Conservation (phyloP, 2,329 filamentous ascomycete species). For the Ceratocystiopsis sp. region DNA sequence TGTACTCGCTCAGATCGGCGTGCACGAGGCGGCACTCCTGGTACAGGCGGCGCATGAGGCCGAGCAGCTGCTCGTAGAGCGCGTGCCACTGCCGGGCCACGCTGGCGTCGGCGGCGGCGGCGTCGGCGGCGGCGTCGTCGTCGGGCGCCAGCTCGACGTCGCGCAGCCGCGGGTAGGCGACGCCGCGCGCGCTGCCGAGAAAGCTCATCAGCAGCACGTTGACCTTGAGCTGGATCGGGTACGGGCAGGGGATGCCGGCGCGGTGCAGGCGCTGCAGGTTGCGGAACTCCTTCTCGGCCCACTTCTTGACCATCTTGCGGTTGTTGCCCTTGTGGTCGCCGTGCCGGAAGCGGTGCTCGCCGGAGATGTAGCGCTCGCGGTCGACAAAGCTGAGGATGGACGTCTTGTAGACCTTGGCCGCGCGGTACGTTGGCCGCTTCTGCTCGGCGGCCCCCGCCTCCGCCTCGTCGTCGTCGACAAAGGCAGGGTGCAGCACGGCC, state of each 20-base stretch:
- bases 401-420: conserved; percentile 98
- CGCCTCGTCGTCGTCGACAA: conserved; percentile 9
- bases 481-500: conserved; percentile 42
- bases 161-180: conserved; percentile 73
- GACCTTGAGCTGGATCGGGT: conserved; percentile 76
- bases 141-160: conserved; percentile 52
- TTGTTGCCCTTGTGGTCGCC: conserved; percentile 92
- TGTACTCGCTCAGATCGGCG: conserved; percentile 96
- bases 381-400: conserved; percentile 97
- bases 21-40: conserved; percentile 85
- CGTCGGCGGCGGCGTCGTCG: neutral
- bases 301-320: conserved; percentile 92
- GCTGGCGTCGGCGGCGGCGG: neutral
- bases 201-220: conserved; percentile 95
- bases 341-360: conserved; percentile 78
- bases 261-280: conserved; percentile 74
- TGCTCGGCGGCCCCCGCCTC: conserved; percentile 17
- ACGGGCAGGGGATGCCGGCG: conserved; percentile 77
- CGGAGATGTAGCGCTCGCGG: conserved; percentile 84
- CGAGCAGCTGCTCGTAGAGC: conserved; percentile 69
- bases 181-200: conserved; percentile 71
- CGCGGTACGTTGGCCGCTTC: conserved; percentile 52
- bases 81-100: conserved; percentile 46
- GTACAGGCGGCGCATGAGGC: conserved; percentile 85
- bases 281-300: conserved; percentile 97